phyloP scores from a whole-genome alignment of 768 basidiomycete species.

The Baorangia bicolor region DNA sequence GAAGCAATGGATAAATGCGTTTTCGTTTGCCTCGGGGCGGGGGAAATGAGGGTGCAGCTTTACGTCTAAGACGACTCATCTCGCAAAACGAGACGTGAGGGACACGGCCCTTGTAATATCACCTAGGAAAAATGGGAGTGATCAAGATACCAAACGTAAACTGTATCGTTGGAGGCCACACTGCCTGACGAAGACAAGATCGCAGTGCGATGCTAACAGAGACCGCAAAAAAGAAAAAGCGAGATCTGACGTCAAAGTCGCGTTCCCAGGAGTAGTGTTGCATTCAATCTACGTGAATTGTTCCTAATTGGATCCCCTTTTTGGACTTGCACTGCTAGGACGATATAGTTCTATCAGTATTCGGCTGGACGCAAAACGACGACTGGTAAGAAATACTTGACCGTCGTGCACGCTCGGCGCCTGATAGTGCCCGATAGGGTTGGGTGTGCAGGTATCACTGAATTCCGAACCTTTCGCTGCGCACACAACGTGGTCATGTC shows the following conservation, averaged over 20 bases:
- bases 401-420: not conserved
- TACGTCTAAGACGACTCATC: constrained; percentile 5
- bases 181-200: constrained; percentile 10
- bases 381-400: constrained; percentile 2
- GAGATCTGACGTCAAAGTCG: not conserved
- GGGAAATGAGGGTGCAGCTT: constrained; percentile 8
- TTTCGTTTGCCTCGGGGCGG: constrained; percentile 10
- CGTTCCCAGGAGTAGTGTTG: too few species aligned
- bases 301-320: constrained; percentile 16
- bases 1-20: constrained; percentile 7
- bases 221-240: not conserved
- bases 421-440: constrained; percentile 2
- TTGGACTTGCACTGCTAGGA: not conserved
- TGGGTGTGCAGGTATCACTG: not conserved
- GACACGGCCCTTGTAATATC: constrained; percentile 4
- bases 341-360: not conserved
- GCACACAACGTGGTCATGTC: constrained; percentile 16
- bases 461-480: not conserved
- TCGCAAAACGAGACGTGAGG: constrained; percentile 14
- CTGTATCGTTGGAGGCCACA: constrained; percentile 21
- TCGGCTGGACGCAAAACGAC: not conserved
- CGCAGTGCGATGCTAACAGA: not conserved
- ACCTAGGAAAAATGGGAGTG: constrained; percentile 10
- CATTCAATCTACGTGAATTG: not conserved
- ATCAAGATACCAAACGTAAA: constrained; percentile 27